These are phyloP conservation scores for Yarrowia sp. DNA, from an alignment of 805 yeast genomes.

Conservation along the genomic window DNA sequence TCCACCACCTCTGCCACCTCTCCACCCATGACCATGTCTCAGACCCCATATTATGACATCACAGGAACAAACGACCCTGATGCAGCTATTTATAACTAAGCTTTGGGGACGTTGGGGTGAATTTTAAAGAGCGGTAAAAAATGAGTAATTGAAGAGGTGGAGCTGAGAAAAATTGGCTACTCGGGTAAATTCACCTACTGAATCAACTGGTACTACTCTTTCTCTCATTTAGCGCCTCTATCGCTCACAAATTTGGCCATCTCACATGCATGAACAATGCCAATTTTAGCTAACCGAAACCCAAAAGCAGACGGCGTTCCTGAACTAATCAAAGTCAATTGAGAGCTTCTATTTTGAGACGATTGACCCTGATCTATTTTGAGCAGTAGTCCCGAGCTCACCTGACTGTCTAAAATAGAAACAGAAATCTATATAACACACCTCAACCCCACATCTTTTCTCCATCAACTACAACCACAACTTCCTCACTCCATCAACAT, in stretches of 20 bases:
- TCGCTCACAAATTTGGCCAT: too few relatives aligned
- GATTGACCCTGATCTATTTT: too few relatives aligned
- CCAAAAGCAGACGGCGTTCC: slow-evolving; percentile 4
- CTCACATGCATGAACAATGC: background rate
- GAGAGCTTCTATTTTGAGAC: background rate
- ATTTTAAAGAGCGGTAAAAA: too few relatives aligned
- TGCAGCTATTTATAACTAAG: background rate
- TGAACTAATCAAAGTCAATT: background rate
- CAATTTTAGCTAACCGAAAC: background rate
- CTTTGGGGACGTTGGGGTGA: background rate
- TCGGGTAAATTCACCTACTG: too few relatives aligned
- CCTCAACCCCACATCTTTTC: background rate
- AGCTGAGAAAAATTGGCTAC: too few relatives aligned
- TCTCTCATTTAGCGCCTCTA: too few relatives aligned
- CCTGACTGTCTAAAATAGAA: background rate
- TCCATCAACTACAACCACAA: background rate
- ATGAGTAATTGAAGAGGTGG: too few relatives aligned
- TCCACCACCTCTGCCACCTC: too few relatives aligned
- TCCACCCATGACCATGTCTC: background rate
- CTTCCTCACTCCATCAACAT: background rate
- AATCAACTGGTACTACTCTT: too few relatives aligned
- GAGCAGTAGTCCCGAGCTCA: too few relatives aligned
- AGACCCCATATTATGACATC: background rate
- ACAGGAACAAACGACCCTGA: too few relatives aligned
- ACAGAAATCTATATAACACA: too few relatives aligned